Percentiles rank a stretch among this genome's conserved stretches.
phyloP scores from a whole-genome alignment of 202 grass and related monocot species.

The Saccharum hybrid region DNA sequence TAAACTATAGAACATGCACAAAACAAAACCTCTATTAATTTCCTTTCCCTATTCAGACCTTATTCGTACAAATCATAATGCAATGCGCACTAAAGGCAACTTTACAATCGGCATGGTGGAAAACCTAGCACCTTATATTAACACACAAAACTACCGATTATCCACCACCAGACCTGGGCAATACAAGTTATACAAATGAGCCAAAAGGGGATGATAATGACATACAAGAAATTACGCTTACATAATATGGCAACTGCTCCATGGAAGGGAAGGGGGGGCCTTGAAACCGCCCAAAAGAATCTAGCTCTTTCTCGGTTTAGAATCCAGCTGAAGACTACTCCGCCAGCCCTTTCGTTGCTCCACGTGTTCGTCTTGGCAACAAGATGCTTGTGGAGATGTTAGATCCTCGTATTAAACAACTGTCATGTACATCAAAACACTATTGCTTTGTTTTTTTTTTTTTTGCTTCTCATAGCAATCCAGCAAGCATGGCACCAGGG shows the following conservation, averaged over 20 bases:
- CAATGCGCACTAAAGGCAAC: constrained; percentile 52
- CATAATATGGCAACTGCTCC: constrained; percentile 44
- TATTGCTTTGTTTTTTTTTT: constrained; percentile 3
- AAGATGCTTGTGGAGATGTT: constrained; percentile 45
- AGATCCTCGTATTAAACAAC: constrained; percentile 53
- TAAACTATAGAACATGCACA: not conserved
- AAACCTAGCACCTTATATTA: constrained; percentile 45
- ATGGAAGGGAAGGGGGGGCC: constrained; percentile 30
- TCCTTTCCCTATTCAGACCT: constrained; percentile 43
- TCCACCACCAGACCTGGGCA: constrained; percentile 50
- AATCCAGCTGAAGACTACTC: constrained; percentile 40
- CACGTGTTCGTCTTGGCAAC: constrained; percentile 28
- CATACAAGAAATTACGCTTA: constrained; percentile 40
- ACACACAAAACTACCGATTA: constrained; percentile 53
- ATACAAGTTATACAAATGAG: constrained; percentile 39
- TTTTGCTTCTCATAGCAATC: constrained; percentile 67
- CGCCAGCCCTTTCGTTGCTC: constrained; percentile 54
- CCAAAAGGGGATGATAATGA: not conserved
- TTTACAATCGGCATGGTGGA: constrained; percentile 57
- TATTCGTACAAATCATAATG: constrained; percentile 57
- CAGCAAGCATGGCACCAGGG: constrained; percentile 90
- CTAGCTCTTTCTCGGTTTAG: constrained; percentile 23
- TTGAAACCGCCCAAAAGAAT: constrained; percentile 51
- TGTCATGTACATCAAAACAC: constrained; percentile 42
- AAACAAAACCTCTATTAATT: constrained; percentile 44